These are phyloP conservation scores for Remersonia thermophila DNA, from an alignment of 2,329 filamentous ascomycete species.

Conservation along the genomic window DNA sequence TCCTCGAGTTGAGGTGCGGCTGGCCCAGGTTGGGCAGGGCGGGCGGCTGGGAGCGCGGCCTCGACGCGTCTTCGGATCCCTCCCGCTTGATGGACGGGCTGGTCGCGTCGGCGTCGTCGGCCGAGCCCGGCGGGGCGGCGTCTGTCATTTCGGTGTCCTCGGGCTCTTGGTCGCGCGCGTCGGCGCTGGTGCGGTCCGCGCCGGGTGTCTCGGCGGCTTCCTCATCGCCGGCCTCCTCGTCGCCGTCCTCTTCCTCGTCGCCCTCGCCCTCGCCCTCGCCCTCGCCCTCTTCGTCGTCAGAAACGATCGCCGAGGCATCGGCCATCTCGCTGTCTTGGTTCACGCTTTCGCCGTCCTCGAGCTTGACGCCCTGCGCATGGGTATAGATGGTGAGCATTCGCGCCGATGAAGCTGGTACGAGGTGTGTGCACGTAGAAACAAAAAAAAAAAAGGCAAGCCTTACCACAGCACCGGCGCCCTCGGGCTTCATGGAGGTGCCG, in stretches of 20 bases:
- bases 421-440: neutral
- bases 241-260: constrained; percentile 35
- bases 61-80: constrained; percentile 13
- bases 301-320: constrained; percentile 36
- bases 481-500: constrained; percentile 27
- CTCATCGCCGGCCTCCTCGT: constrained; percentile 28
- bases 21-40: constrained; percentile 18
- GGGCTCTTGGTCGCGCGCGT: constrained; percentile 18
- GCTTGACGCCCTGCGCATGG: constrained; percentile 25
- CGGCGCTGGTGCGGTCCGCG: constrained; percentile 14
- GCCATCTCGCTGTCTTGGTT: constrained; percentile 41
- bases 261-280: constrained; percentile 33
- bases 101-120: constrained; percentile 13
- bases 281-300: constrained; percentile 33
- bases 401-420: too few species aligned
- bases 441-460: constrained; percentile 12
- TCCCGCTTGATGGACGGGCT: constrained; percentile 5
- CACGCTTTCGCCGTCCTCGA: constrained; percentile 31
- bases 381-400: constrained; percentile 10
- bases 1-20: constrained; percentile 8
- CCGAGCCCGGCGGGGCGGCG: constrained; percentile 13
- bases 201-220: constrained; percentile 35
- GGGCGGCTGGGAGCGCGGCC: constrained; percentile 21
- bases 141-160: constrained; percentile 16
- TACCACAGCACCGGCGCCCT: constrained; percentile 28